These are phyloP conservation scores for Anisogramma anomala DNA, from an alignment of 2,329 filamentous ascomycete genomes.

Conservation along the genomic window DNA sequence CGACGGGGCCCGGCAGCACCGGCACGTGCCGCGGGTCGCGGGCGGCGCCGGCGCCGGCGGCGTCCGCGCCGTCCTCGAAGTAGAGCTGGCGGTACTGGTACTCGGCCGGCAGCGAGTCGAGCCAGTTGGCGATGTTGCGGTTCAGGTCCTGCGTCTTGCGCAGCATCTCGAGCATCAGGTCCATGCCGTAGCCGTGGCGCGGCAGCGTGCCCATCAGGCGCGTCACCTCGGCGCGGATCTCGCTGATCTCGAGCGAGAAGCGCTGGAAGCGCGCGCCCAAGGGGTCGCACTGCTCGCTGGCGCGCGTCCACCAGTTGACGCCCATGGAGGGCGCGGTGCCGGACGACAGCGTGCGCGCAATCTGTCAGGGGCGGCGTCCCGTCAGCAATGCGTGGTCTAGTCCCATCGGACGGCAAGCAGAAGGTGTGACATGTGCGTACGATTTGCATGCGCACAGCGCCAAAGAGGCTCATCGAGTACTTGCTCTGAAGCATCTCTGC, in stretches of 20 bases:
- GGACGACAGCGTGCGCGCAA: slow-evolving; percentile 44
- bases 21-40: slow-evolving; percentile 38
- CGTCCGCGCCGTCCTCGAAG: slow-evolving; percentile 42
- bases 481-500: slow-evolving; percentile 41
- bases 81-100: slow-evolving; percentile 41
- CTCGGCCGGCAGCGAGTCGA: slow-evolving; percentile 33
- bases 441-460: slow-evolving; percentile 49
- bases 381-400: no score
- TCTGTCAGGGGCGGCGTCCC: slow-evolving; percentile 17
- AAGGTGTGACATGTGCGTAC: neutral
- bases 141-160: slow-evolving; percentile 40
- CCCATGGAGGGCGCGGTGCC: slow-evolving; percentile 42
- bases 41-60: slow-evolving; percentile 35
- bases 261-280: slow-evolving; percentile 35
- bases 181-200: slow-evolving; percentile 37
- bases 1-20: slow-evolving; percentile 47
- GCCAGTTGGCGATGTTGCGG: slow-evolving; percentile 42
- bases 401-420: no score
- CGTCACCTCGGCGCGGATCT: slow-evolving; percentile 43
- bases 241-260: slow-evolving; percentile 41
- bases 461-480: slow-evolving; percentile 43
- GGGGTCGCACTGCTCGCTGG: slow-evolving; percentile 35
- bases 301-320: slow-evolving; percentile 47
- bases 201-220: slow-evolving; percentile 34
- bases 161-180: slow-evolving; percentile 41